Conservation (phyloP, 2,329 filamentous ascomycete genomes). For the Nemania bipapillata region DNA sequence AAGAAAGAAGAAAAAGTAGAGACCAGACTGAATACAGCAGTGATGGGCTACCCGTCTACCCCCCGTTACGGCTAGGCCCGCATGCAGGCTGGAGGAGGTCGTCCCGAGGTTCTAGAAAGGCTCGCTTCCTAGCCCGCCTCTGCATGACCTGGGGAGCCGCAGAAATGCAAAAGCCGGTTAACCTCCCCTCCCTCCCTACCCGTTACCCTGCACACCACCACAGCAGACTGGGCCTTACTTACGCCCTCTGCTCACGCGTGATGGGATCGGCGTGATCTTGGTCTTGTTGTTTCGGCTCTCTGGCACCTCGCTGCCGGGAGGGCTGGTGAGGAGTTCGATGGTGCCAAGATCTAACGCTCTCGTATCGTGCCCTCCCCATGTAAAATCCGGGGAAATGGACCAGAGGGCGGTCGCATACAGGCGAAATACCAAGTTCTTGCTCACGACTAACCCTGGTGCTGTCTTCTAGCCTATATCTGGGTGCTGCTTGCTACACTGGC, state of each 20-base stretch:
- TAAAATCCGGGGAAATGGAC: conserved; percentile 39
- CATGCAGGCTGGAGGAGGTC: conserved; percentile 36
- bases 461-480: background rate
- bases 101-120: conserved; percentile 39
- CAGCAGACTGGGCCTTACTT: no score
- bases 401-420: conserved; percentile 4
- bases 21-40: no score
- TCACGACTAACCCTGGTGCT: background rate
- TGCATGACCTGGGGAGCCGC: conserved; percentile 25
- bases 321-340: background rate
- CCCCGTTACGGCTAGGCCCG: conserved; percentile 12
- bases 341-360: conserved; percentile 14
- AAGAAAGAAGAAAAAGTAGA: no score
- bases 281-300: conserved; percentile 28
- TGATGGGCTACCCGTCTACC: background rate
- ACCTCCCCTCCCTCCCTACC: background rate
- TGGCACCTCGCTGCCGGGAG: conserved; percentile 31
- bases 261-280: conserved; percentile 19
- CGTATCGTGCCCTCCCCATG: conserved; percentile 12
- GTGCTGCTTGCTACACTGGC: background rate
- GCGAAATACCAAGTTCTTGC: background rate
- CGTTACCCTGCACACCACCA: background rate
- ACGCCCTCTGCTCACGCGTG: background rate
- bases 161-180: conserved; percentile 17
- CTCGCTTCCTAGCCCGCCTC: conserved; percentile 24